Evolutionary conservation across 116 monocot genomes (phyloP).

Genomic region (Iris pallida): DNA sequence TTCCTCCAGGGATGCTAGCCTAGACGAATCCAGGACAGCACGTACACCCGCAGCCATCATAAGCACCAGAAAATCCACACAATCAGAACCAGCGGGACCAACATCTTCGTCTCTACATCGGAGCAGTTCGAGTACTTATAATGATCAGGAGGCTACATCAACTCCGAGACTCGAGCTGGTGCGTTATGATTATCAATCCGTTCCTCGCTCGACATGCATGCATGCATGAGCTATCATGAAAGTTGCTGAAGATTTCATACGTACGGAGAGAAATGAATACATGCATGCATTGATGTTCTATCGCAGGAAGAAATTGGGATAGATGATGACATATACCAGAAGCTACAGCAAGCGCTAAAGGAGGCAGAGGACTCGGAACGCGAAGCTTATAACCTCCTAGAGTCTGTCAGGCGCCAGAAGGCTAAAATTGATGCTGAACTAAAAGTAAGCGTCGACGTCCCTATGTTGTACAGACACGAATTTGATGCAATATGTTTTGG

Average conservation of each 20-base stretch:
- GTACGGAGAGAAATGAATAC: no score
- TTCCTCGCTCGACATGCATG: no score
- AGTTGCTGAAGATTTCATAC: no score
- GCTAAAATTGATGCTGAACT: conserved; percentile 25
- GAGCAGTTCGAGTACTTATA: neutral
- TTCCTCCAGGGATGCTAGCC: conserved; percentile 19
- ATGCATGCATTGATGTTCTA: neutral
- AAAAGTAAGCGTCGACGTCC: neutral
- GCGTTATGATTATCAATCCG: no score
- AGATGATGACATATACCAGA: conserved; percentile 18
- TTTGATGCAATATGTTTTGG: neutral
- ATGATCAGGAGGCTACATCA: neutral
- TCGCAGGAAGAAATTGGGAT: conserved; percentile 21
- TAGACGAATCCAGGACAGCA: conserved; percentile 1
- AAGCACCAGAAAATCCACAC: conserved; percentile 11
- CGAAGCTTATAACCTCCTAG: conserved; percentile 55
- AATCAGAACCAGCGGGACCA: conserved; percentile 15
- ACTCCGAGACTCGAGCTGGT: neutral
- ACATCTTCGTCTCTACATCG: conserved; percentile 16
- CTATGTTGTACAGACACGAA: neutral
- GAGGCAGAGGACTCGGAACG: conserved; percentile 38
- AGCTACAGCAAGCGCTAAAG: conserved; percentile 21
- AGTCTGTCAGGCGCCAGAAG: conserved; percentile 31
- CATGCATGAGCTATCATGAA: no score
- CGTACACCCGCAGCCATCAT: neutral